Conservation (phyloP, 352 stramenopile genomes). For the Phytophthora constricta region DNA sequence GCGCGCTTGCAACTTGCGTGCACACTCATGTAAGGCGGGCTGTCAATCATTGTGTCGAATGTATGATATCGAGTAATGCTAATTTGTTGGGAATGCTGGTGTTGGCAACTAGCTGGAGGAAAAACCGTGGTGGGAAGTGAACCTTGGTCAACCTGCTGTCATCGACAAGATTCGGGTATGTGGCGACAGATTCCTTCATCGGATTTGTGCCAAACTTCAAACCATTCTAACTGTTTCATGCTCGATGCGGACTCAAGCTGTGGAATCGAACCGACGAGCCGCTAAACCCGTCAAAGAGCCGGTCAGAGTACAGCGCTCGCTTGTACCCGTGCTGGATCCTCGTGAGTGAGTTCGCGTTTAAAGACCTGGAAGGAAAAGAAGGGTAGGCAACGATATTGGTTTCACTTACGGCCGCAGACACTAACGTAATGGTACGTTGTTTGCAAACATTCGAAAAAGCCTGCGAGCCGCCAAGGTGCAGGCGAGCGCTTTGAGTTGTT, state of each 20-base stretch:
- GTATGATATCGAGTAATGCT: not conserved
- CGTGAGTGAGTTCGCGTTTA: slow-evolving; percentile 90
- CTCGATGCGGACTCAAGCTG: slow-evolving; percentile 60
- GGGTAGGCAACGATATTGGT: slow-evolving; percentile 56
- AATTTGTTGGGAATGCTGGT: not conserved
- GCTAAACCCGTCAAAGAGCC: slow-evolving; percentile 69
- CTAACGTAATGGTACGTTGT: not conserved
- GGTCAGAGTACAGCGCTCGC: slow-evolving; percentile 78
- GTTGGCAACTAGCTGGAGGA: slow-evolving; percentile 69
- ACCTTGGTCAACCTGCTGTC: slow-evolving; percentile 82
- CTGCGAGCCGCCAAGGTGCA: slow-evolving; percentile 86
- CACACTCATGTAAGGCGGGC: slow-evolving; percentile 85
- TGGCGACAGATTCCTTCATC: not conserved
- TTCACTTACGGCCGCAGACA: not conserved
- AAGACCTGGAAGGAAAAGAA: slow-evolving; percentile 77
- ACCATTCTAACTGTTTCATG: not conserved
- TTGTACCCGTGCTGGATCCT: slow-evolving; percentile 95
- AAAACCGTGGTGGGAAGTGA: slow-evolving; percentile 94
- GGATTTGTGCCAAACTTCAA: not conserved
- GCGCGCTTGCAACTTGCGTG: slow-evolving; percentile 74
- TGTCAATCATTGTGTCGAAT: too few species aligned
- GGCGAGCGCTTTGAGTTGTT: slow-evolving; percentile 85
- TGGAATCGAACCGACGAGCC: slow-evolving; percentile 94
- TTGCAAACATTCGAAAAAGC: too few species aligned
- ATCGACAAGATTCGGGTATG: slow-evolving; percentile 80